Percentiles rank a stretch among this genome's conserved stretches.
phyloP scores from a whole-genome alignment of 768 basidiomycete species.

The Leccinum subgranulosum region DNA sequence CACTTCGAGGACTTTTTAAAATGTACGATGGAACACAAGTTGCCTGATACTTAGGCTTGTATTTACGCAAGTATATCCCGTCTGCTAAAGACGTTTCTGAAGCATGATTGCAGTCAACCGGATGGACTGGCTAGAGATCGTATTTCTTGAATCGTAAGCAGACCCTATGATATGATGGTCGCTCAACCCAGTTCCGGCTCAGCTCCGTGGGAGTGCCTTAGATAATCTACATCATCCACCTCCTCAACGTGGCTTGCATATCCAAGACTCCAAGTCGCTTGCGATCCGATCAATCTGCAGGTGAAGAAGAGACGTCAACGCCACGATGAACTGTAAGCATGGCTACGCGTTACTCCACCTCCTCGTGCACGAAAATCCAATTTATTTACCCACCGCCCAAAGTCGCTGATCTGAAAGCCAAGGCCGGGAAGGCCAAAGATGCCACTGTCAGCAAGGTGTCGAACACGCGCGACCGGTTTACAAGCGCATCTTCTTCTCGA shows the following conservation, averaged over 20 bases:
- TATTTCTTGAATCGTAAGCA: too few species aligned
- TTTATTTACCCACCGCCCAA: background rate
- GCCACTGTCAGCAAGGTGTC: slow-evolving; percentile 48
- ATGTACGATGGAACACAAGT: slow-evolving; percentile 8
- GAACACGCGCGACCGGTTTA: slow-evolving; percentile 52
- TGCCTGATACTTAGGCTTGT: slow-evolving; percentile 6
- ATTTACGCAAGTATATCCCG: background rate
- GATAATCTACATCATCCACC: background rate
- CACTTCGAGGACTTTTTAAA: background rate
- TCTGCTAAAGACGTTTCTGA: background rate
- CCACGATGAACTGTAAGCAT: slow-evolving; percentile 31
- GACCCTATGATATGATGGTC: too few species aligned
- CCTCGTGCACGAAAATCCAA: background rate
- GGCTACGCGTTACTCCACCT: background rate
- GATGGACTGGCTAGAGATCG: too few species aligned
- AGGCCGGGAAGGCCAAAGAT: slow-evolving; percentile 61
- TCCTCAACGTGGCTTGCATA: too few species aligned
- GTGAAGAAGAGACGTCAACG: background rate
- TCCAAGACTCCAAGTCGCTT: background rate
- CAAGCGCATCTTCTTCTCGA: slow-evolving; percentile 56
- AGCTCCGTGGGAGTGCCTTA: background rate
- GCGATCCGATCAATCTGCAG: background rate
- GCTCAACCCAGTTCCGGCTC: too few species aligned
- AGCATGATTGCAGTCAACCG: too few species aligned
- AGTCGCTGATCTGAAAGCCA: slow-evolving; percentile 68